Conservation (phyloP, 305 asterid genomes). For the Fraxinus sp. region DNA sequence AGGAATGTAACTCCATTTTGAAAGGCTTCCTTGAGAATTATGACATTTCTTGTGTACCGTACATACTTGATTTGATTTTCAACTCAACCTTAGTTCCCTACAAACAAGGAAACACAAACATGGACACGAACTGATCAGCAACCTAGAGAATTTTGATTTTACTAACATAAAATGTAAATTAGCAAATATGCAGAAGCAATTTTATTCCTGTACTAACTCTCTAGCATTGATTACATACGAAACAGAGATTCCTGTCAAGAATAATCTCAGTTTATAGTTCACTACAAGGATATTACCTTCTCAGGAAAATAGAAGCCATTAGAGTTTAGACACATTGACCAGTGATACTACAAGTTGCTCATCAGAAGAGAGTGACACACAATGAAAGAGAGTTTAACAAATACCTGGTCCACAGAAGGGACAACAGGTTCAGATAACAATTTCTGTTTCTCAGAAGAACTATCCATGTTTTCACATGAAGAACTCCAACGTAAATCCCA, state of each 20-base stretch:
- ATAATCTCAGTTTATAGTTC: conserved; percentile 5
- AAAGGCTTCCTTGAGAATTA: not conserved
- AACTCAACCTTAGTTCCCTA: not conserved
- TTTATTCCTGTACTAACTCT: conserved; percentile 2
- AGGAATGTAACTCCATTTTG: not conserved
- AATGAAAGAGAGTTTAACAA: conserved; percentile 17
- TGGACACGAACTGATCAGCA: not conserved
- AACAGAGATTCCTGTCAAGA: conserved; percentile 11
- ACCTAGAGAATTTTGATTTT: not conserved
- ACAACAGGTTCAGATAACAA: conserved; percentile 54
- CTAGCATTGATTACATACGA: conserved; percentile 9
- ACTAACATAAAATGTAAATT: not conserved
- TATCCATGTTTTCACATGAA: conserved; percentile 36
- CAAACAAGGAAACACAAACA: not conserved
- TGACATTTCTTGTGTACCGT: not conserved
- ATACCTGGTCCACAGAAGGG: conserved; percentile 72
- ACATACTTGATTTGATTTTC: not conserved
- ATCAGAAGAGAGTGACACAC: conserved; percentile 17
- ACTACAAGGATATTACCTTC: not conserved
- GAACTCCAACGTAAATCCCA: conserved; percentile 84
- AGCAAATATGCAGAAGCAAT: not conserved
- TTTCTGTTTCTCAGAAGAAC: conserved; percentile 39
- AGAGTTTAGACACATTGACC: not conserved
- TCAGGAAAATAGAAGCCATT: conserved; percentile 5
- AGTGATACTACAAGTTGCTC: conserved; percentile 17